Conservation (phyloP, 495 filamentous ascomycete genomes). For the Penicillium steckii region DNA sequence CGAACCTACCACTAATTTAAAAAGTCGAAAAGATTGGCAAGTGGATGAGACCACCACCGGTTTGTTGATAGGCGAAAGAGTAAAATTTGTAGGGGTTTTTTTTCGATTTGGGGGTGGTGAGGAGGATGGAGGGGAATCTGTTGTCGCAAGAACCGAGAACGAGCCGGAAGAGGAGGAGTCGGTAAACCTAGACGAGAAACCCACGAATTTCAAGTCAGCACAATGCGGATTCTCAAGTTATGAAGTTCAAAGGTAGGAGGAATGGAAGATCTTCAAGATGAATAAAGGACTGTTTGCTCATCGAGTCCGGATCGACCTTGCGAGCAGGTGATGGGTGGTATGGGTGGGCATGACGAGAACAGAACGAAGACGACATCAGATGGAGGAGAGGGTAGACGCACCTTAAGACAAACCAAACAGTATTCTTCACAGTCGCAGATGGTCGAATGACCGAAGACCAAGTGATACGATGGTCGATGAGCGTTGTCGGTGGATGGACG, state of each 20-base stretch:
- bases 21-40: constrained; percentile 22
- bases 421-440: constrained; percentile 32
- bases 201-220: constrained; percentile 28
- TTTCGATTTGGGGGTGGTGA: too few species aligned
- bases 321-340: constrained; percentile 23
- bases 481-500: constrained; percentile 22
- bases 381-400: constrained; percentile 38
- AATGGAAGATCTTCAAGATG: constrained; percentile 18
- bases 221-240: constrained; percentile 15
- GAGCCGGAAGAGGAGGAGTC: constrained; percentile 33
- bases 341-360: constrained; percentile 27
- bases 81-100: constrained; percentile 36
- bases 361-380: constrained; percentile 41
- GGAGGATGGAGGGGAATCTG: constrained; percentile 36
- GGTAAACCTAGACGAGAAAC: constrained; percentile 25
- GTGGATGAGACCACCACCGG: constrained; percentile 42
- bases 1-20: constrained; percentile 44
- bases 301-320: constrained; percentile 36
- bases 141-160: constrained; percentile 45
- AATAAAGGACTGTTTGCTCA: constrained; percentile 23
- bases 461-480: constrained; percentile 26
- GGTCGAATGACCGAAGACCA: constrained; percentile 17
- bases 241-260: constrained; percentile 21
- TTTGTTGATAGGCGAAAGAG: constrained; percentile 26
- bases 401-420: constrained; percentile 30